A percentile compares a stretch with the other conserved stretches of the same genome.
Conservation (phyloP, 2,329 filamentous ascomycete species). For the Trichoderma harzianum region DNA sequence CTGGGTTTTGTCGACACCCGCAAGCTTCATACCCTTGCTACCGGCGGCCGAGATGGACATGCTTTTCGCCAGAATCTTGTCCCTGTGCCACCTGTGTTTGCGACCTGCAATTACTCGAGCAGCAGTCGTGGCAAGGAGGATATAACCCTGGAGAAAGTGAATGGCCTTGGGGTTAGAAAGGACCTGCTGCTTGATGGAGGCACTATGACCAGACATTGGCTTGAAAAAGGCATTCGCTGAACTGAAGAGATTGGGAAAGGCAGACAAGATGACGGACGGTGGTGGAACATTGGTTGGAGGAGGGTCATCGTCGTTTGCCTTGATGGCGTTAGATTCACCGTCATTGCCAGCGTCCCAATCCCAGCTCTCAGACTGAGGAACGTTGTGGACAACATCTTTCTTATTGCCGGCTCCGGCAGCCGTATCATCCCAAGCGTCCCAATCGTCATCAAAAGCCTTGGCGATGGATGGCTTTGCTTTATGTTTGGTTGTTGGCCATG, state of each 20-base stretch:
- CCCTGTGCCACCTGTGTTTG: slow-evolving; percentile 85
- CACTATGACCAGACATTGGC: slow-evolving; percentile 56
- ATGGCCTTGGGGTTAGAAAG: slow-evolving; percentile 60
- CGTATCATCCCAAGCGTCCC: slow-evolving; percentile 51
- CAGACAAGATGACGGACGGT: slow-evolving; percentile 74
- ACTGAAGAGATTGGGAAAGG: slow-evolving; percentile 69
- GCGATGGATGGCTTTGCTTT: slow-evolving; percentile 25
- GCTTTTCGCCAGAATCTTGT: slow-evolving; percentile 76
- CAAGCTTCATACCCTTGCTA: slow-evolving; percentile 86
- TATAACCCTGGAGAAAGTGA: slow-evolving; percentile 61
- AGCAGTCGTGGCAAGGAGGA: slow-evolving; percentile 63
- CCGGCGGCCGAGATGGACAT: slow-evolving; percentile 82
- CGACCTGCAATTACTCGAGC: slow-evolving; percentile 82
- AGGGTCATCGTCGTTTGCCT: slow-evolving; percentile 35
- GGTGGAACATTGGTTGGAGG: slow-evolving; percentile 87
- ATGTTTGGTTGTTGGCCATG: slow-evolving; percentile 37
- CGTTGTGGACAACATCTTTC: slow-evolving; percentile 19
- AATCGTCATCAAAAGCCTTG: slow-evolving; percentile 41
- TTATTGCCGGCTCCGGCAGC: slow-evolving; percentile 26
- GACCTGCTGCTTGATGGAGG: slow-evolving; percentile 59
- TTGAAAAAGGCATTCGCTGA: slow-evolving; percentile 65
- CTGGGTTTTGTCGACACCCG: slow-evolving; percentile 80
- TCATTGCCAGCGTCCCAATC: slow-evolving; percentile 47
- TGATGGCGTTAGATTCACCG: slow-evolving; percentile 25
- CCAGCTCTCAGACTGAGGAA: slow-evolving; percentile 38